These are phyloP conservation scores for Globisporangium spiculum DNA, from an alignment of 352 stramenopile species.

Conservation along the genomic window DNA sequence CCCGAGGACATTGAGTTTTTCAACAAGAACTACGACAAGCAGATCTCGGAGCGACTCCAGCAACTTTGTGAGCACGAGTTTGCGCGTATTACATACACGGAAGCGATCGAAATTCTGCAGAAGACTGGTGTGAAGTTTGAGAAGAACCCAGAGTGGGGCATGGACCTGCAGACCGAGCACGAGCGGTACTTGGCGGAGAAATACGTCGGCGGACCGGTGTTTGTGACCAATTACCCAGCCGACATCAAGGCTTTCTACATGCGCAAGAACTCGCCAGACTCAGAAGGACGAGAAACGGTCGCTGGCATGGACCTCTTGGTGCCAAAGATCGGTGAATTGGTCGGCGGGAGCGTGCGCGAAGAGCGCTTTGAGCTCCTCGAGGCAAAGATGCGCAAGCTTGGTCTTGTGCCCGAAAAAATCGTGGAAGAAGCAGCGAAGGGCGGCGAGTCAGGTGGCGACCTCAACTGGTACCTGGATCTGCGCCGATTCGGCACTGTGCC, in stretches of 20 bases:
- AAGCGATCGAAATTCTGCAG: conserved; percentile 93
- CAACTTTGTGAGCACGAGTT: conserved; percentile 87
- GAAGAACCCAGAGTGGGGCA: conserved; percentile 88
- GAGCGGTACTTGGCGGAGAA: conserved; percentile 94
- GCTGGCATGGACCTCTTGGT: conserved; percentile 97
- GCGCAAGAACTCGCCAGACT: conserved; percentile 90
- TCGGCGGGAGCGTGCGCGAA: conserved; percentile 96
- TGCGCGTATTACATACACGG: conserved; percentile 92
- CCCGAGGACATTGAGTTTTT: conserved; percentile 94
- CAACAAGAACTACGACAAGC: conserved; percentile 86
- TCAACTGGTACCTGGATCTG: conserved; percentile 98
- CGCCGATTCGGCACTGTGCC: conserved; percentile 96
- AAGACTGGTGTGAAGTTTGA: conserved; percentile 83
- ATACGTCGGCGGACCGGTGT: conserved; percentile 78
- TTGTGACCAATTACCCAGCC: conserved; percentile 98
- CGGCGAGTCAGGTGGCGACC: conserved; percentile 26
- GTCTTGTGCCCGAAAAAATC: conserved; percentile 49
- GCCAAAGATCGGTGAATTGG: conserved; percentile 95
- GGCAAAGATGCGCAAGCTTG: conserved; percentile 52
- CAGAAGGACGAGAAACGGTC: conserved; percentile 89
- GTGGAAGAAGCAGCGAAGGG: conserved; percentile 57
- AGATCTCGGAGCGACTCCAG: conserved; percentile 81
- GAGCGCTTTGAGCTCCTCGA: conserved; percentile 92
- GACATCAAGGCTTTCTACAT: conserved; percentile 99
- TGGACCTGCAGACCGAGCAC: conserved; percentile 97